Percentiles rank a stretch among this genome's conserved stretches.
phyloP scores from a whole-genome alignment of 169 alveolate species.

The Cyclospora cayetanensis region DNA sequence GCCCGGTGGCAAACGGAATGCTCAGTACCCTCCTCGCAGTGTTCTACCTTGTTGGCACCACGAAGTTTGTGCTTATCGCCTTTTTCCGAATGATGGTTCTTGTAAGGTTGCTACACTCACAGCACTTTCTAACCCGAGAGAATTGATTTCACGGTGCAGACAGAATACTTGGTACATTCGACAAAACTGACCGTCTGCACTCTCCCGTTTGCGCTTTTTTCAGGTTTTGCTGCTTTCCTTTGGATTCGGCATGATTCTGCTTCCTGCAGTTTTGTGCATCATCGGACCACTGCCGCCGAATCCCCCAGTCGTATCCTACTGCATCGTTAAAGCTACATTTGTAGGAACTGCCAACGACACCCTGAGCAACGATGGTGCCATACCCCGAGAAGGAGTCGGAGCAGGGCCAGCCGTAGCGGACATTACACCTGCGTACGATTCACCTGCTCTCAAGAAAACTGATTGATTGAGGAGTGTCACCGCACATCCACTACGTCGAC shows the following conservation, averaged over 20 bases:
- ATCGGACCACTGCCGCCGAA: slow-evolving; percentile 52
- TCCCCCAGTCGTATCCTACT: slow-evolving; percentile 2
- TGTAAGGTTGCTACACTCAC: slow-evolving; percentile 50
- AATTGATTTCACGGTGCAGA: not conserved
- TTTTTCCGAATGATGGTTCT: slow-evolving; percentile 82
- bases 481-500: not conserved
- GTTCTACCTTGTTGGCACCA: slow-evolving; percentile 76
- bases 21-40: slow-evolving; percentile 82
- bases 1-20: slow-evolving; percentile 81
- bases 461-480: not conserved
- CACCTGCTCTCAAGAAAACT: not conserved
- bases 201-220: not conserved
- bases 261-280: slow-evolving; percentile 37
- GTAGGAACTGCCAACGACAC: not conserved
- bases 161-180: not conserved
- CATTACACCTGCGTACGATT: not conserved
- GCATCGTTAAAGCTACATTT: not conserved
- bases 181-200: not conserved
- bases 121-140: not conserved
- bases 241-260: slow-evolving; percentile 41
- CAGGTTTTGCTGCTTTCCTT: slow-evolving; percentile 56
- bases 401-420: not conserved
- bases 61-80: slow-evolving; percentile 78
- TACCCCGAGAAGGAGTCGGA: not conserved
- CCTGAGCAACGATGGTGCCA: not conserved